Evolutionary conservation across 2,329 filamentous ascomycete genomes (phyloP).

Genomic region (Blastomyces percursus): DNA sequence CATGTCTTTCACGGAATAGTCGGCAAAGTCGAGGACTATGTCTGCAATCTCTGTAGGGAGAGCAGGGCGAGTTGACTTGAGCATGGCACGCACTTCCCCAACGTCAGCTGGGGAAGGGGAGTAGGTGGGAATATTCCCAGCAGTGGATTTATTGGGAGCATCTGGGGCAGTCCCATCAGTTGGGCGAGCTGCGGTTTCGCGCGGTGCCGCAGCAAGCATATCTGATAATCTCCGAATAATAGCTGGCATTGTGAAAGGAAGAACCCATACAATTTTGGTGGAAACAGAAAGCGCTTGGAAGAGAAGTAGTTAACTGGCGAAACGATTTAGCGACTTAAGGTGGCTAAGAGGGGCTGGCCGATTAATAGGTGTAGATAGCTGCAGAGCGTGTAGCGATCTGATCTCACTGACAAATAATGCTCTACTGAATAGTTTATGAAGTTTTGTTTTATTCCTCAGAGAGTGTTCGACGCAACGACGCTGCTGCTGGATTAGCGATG

Average conservation of each 20-base stretch:
- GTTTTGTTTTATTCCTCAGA: background rate
- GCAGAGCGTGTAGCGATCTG: background rate
- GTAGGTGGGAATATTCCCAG: background rate
- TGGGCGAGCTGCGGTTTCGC: background rate
- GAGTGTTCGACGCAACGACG: too few relatives aligned
- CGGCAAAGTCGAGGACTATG: constrained; percentile 3
- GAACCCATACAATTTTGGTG: background rate
- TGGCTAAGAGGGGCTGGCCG: background rate
- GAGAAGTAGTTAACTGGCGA: background rate
- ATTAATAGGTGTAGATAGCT: background rate
- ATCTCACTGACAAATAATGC: background rate
- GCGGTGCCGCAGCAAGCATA: background rate
- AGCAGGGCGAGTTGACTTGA: constrained; percentile 1
- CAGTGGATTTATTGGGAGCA: too few relatives aligned
- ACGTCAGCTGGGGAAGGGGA: constrained; percentile 5
- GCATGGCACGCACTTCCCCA: background rate
- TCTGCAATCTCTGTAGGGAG: constrained; percentile 7
- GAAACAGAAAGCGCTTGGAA: background rate
- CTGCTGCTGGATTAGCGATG: too few relatives aligned
- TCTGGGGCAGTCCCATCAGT: background rate
- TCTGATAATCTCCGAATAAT: background rate
- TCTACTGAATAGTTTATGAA: background rate
- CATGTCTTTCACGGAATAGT: constrained; percentile 3
- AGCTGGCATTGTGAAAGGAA: background rate
- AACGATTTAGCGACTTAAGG: background rate